Evolutionary conservation across 495 filamentous ascomycete genomes (phyloP), one percentile per base, ranked within the genome.

Genomic region (Aspergillus asperescens): DNA sequence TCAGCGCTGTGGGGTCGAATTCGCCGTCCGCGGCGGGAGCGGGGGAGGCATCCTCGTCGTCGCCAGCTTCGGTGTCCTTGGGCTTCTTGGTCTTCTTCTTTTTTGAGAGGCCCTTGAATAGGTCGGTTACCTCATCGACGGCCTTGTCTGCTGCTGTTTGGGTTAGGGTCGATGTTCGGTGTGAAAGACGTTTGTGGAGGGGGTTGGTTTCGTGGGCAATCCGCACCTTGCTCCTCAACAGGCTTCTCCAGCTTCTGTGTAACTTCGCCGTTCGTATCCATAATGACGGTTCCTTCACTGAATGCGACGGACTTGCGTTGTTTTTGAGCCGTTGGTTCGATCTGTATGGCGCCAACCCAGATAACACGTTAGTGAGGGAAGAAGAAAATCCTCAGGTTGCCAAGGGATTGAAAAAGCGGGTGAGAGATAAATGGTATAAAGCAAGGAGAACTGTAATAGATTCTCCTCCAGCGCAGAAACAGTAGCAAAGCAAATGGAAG

Each of bases 301-400:
- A 96, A 96, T 25, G 88, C 86, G 59, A 96, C 90, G 28, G 87
- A 92, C 66, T 95, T 96, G 71, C 90, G 88, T 64, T 83, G 81
- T 68, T 73, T 77, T 42, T 62, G 58, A 19, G 46, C 34, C 9
- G 37, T 32, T 12, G 53, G 62, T 56, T 66, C 65, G 46, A 62
- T 59, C 65, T 72, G 38, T 46, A 40, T 24, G 34, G 39, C 44
- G 47, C 49, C 47, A 45, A 38, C 46, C 55, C 55, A 35, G 44
- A 51, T 41, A 48, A 35, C 20, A 41, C 40, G 59, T 62, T 56
- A 59, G 56, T 49, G 54, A 50, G 49, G 50, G 48, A 20, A 12
- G 25, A 13, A 16, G 41, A 52, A 55, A 38, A n/a, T n/a, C n/a
- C 31, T 50, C 25, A 35, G 24, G 44, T 18, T 7, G 28, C 32